Conservation (phyloP, 768 basidiomycete species). For the Pleurotus pulmonarius region DNA sequence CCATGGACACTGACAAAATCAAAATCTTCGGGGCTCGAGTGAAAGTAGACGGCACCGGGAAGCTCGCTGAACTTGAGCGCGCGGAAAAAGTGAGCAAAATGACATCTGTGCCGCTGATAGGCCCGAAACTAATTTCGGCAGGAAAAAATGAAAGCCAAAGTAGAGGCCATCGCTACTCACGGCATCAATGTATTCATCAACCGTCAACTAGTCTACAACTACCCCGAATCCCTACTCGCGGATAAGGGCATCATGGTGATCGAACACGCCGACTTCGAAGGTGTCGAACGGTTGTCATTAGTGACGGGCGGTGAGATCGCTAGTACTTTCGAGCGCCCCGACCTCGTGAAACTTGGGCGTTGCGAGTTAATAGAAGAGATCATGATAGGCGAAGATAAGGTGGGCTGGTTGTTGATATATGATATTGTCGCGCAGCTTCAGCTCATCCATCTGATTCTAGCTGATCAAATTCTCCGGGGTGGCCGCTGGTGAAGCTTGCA, state of each 20-base stretch:
- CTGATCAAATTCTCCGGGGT: conserved; percentile 99
- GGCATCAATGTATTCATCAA: conserved; percentile 98
- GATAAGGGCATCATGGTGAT: conserved; percentile 95
- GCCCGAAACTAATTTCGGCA: conserved; percentile 23
- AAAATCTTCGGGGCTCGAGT: conserved; percentile 97
- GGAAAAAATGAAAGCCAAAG: conserved; percentile 99
- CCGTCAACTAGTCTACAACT: conserved; percentile 98
- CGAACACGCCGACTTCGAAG: conserved; percentile 99
- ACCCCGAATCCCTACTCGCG: conserved; percentile 92
- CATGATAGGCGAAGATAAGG: conserved; percentile 99
- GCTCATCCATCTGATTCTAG: conserved; percentile 34
- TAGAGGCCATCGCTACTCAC: conserved; percentile 88
- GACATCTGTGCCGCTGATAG: background rate
- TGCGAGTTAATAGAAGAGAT: conserved; percentile 98
- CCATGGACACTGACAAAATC: conserved; percentile 99
- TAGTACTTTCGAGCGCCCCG: conserved; percentile 90
- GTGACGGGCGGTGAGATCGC: conserved; percentile 98
- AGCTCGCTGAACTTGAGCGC: conserved; percentile 96
- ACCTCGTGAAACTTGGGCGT: conserved; percentile 86
- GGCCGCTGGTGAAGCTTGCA: conserved; percentile 96
- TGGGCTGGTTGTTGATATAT: conserved; percentile 23
- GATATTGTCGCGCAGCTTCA: background rate
- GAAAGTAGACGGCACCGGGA: conserved; percentile 93
- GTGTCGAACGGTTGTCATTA: conserved; percentile 91
- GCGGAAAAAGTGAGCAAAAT: conserved; percentile 73